A percentile compares a stretch with the other conserved stretches of the same genome.
These are phyloP conservation scores for Sporothrix mexicana DNA, from an alignment of 2,329 filamentous ascomycete genomes.

Conservation along the genomic window DNA sequence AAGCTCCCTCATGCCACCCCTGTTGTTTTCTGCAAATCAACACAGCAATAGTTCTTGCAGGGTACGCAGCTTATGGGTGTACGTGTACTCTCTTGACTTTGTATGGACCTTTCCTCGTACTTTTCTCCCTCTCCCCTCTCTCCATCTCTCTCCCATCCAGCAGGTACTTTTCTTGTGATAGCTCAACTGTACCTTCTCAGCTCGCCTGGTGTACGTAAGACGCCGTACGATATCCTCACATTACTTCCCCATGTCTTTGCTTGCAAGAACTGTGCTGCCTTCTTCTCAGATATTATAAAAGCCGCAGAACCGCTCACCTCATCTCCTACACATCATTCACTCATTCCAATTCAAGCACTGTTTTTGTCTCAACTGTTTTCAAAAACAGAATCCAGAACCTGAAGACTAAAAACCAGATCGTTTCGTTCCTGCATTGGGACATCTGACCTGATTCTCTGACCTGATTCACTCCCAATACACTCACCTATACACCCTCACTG, in stretches of 20 bases:
- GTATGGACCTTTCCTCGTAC: neutral
- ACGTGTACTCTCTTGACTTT: slow-evolving; percentile 3
- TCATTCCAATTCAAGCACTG: neutral
- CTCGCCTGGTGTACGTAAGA: neutral
- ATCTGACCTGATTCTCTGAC: neutral
- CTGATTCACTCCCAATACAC: too few relatives aligned
- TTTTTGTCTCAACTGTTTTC: slow-evolving; percentile 14
- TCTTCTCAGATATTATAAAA: neutral
- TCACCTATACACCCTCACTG: neutral
- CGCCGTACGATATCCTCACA: neutral
- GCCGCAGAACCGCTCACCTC: neutral
- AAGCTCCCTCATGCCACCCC: neutral
- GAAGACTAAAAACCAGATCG: neutral
- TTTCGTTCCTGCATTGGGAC: neutral
- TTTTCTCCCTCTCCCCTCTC: neutral
- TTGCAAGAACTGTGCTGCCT: neutral
- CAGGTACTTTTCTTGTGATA: neutral
- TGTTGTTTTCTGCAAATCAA: neutral
- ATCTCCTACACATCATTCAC: neutral
- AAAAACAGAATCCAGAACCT: neutral
- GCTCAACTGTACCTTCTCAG: too few relatives aligned
- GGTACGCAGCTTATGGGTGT: neutral
- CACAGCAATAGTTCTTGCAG: slow-evolving; percentile 5
- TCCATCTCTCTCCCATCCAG: neutral
- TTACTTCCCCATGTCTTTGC: slow-evolving; percentile 3